A percentile compares a stretch with the other conserved stretches of the same genome.
Evolutionary conservation across 2,329 filamentous ascomycete genomes (phyloP).

Genomic region (Gaeumannomyces sp.): DNA sequence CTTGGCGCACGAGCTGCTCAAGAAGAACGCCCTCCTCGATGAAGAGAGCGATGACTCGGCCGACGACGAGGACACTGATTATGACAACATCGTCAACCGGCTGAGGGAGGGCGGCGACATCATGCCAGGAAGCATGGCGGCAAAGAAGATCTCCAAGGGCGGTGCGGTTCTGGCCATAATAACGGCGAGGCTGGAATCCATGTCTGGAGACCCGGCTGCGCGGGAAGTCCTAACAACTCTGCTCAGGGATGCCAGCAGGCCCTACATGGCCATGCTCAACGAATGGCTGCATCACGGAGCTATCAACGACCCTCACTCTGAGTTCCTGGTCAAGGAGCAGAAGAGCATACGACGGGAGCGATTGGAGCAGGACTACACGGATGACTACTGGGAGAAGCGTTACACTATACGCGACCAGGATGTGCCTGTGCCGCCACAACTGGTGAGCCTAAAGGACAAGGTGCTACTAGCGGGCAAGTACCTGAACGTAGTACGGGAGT

Average conservation of each 20-base stretch:
- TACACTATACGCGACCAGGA: constrained; percentile 92
- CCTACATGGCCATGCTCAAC: constrained; percentile 97
- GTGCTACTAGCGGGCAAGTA: constrained; percentile 95
- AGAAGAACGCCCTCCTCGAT: constrained; percentile 80
- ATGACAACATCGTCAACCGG: constrained; percentile 89
- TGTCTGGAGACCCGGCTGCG: constrained; percentile 90
- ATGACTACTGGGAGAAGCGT: constrained; percentile 98
- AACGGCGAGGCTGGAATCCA: constrained; percentile 75
- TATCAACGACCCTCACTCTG: constrained; percentile 87
- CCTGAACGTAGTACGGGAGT: constrained; percentile 94
- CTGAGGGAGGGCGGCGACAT: constrained; percentile 81
- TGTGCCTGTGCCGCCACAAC: constrained; percentile 70
- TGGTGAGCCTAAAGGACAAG: constrained; percentile 87
- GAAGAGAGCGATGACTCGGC: constrained; percentile 66
- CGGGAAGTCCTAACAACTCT: constrained; percentile 74
- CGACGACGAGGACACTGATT: constrained; percentile 69
- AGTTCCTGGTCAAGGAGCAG: constrained; percentile 93
- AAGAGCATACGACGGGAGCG: constrained; percentile 89
- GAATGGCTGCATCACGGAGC: constrained; percentile 96
- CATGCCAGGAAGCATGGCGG: constrained; percentile 68
- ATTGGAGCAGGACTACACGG: constrained; percentile 92
- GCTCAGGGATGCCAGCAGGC: constrained; percentile 79
- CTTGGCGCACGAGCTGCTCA: constrained; percentile 79
- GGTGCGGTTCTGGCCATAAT: constrained; percentile 87
- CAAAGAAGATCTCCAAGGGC: constrained; percentile 94